Base-by-base conservation (phyloP, 2,329 filamentous ascomycete species). In the Cladosporium cucumerinum region DNA sequence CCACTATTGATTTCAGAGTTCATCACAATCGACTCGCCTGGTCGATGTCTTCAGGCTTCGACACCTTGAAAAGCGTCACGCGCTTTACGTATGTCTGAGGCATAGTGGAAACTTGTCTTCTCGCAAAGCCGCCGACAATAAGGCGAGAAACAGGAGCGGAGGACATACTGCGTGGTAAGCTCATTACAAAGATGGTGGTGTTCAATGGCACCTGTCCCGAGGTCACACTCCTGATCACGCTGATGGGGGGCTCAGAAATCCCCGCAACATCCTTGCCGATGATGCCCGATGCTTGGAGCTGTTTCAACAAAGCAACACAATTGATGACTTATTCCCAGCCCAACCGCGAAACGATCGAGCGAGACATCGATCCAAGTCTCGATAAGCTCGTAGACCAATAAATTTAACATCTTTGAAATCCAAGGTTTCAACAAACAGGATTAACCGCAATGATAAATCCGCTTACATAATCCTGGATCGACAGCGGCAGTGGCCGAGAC, bases 51-150 rank as follows among this genome's bases (percentile, higher is more conserved):
- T 78, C 78, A 58, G 80, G 78, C 52, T 80, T 79, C 65, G 82
- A 79, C 64, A 84, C 76, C 67, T 84, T 84, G 78, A 85, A 85
- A 66, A 84, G 75, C 18, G 82, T 84, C 67, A 84, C 77, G 52
- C 82, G 78, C 68, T 83, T 81, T 67, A 84, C 79, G 23, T 72
- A 68, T 4, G 14, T 62, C 16, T 51, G 54, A 23, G 66, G 30
- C 64, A 68, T 66, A 26, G 69, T 65, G 18, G 67, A 68, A 57
- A 65, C 61, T 30, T 36, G 43, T 52, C 43, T 43, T 28, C 25
- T 58, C 21, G 23, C 25, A 21, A 46, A 2, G 5, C 21, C 26
- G 25, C 25, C 25, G 11, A 58, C 5, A n/a, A 11, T 11, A 26
- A 18, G 11, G 28, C 30, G 55, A 12, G 36, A 3, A 6, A 26